phyloP scores from a whole-genome alignment of 257 asterid species.

The Sherardia arvensis region DNA sequence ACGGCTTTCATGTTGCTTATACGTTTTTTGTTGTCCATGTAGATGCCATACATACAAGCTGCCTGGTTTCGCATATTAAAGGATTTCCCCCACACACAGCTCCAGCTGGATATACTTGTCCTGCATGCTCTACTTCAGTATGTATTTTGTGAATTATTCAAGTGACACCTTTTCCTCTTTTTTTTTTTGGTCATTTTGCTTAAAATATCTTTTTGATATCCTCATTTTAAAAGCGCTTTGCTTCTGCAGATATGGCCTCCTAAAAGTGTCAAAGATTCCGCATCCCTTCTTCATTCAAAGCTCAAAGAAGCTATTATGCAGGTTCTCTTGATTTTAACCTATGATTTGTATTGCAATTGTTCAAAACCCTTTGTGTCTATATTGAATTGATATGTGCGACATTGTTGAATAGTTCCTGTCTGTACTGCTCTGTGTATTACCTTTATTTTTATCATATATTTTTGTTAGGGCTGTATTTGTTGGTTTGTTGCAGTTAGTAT shows the following conservation, averaged over 20 bases:
- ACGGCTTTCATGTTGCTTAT: background rate
- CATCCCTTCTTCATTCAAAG: conserved; percentile 69
- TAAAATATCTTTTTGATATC: background rate
- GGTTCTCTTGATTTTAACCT: conserved; percentile 34
- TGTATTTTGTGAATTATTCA: conserved; percentile 10
- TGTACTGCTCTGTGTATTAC: background rate
- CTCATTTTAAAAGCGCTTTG: background rate
- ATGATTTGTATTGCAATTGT: background rate
- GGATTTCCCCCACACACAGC: conserved; percentile 74
- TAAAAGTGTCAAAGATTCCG: conserved; percentile 82
- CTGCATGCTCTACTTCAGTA: conserved; percentile 73
- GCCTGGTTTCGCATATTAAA: conserved; percentile 70
- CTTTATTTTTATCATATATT: background rate
- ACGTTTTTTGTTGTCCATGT: conserved; percentile 15
- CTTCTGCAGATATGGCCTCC: conserved; percentile 96
- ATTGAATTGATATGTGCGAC: background rate
- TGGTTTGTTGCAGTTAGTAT: background rate
- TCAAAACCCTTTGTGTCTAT: background rate
- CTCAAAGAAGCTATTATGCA: conserved; percentile 81
- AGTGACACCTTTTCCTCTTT: background rate
- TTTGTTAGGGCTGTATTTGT: background rate
- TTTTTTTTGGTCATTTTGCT: background rate
- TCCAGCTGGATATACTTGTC: conserved; percentile 83
- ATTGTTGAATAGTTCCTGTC: background rate
- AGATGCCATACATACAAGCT: conserved; percentile 74